phyloP scores from a whole-genome alignment of 345 rosid genomes.

The Hibiscus tridactylites region DNA sequence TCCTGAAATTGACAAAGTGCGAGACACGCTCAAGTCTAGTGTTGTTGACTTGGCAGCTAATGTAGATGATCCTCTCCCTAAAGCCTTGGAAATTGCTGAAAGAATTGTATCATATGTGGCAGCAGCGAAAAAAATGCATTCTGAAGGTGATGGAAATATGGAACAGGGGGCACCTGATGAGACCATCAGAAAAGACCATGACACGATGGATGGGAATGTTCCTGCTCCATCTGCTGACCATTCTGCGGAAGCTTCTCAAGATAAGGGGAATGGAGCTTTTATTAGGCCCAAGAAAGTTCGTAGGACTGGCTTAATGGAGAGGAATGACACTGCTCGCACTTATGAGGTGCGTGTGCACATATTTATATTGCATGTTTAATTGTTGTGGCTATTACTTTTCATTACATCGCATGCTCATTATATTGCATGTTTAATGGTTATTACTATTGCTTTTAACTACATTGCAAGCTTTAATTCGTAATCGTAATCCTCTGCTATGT shows the following conservation, averaged over 20 bases:
- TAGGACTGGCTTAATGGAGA: slow-evolving; percentile 43
- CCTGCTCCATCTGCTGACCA: not conserved
- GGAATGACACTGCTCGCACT: slow-evolving; percentile 38
- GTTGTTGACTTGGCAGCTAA: slow-evolving; percentile 29
- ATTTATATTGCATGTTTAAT: not conserved
- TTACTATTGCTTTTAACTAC: not conserved
- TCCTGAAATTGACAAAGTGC: slow-evolving; percentile 25
- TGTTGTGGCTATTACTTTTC: no score
- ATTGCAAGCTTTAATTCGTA: not conserved
- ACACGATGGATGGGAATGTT: not conserved
- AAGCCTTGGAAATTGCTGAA: slow-evolving; percentile 24
- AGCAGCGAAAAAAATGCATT: not conserved
- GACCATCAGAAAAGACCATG: not conserved
- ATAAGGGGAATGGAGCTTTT: slow-evolving; percentile 9
- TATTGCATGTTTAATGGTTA: not conserved
- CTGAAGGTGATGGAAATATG: not conserved
- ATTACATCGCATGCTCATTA: not conserved
- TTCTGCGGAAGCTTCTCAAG: slow-evolving; percentile 4
- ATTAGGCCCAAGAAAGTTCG: slow-evolving; percentile 12
- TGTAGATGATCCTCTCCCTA: slow-evolving; percentile 50
- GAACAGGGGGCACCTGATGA: not conserved
- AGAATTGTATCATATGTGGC: slow-evolving; percentile 10
- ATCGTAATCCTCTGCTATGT: not conserved
- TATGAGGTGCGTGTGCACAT: slow-evolving; percentile 30
- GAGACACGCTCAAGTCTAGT: slow-evolving; percentile 38